Base-by-base conservation (phyloP, 2,329 filamentous ascomycete species). In the Fusarium mangiferae region DNA sequence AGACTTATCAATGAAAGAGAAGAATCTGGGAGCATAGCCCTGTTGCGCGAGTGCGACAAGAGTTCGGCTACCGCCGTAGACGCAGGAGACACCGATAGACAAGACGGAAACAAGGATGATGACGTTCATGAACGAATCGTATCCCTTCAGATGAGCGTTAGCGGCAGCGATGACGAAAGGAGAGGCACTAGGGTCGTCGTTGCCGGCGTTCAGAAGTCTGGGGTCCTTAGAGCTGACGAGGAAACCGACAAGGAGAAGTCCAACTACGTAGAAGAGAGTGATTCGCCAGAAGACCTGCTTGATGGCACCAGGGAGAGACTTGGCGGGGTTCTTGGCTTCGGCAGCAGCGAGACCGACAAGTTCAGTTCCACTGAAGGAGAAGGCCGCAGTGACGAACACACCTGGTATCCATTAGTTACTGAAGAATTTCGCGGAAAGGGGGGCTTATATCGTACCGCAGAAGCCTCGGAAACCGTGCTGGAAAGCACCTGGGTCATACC, bases 301-400 rank as follows among this genome's bases (percentile, higher is more conserved):
- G 77, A 96, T 91, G 10, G 95, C 95, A 4, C 90, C 91, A 0
- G 95, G 95, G 3, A 98, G 87, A 0, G 92, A 89, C 78, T 93
- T 91, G 64, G 90, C 87, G 0, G 93, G 93, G 78, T 94, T 93
- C 15, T 84, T 82, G 0, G 92, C 90, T 81, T 95, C 93, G 12
- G 92, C 92, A 2, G 92, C 92, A 7, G 92, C 91, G 6, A 94
- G 86, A 75, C 92, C 92, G n/a, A 94, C 92, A 5, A 93, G 85
- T 78, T 94, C 92, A 0, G 92, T 94, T 20, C 92, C 92, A 22
- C 90, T 89, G 78, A 94, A 94, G 28, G 92, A 85, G 77, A 94
- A 94, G 8, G 92, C 92, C 7, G 92, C 92, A 3, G 90, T 93
- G 56, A 94, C 91, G 26, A 78, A 78, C 20, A 78, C 77, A 55